A percentile compares a stretch with the other conserved stretches of the same genome.
phyloP scores from a whole-genome alignment of 2,329 filamentous ascomycete species.

The Claviceps sp. region DNA sequence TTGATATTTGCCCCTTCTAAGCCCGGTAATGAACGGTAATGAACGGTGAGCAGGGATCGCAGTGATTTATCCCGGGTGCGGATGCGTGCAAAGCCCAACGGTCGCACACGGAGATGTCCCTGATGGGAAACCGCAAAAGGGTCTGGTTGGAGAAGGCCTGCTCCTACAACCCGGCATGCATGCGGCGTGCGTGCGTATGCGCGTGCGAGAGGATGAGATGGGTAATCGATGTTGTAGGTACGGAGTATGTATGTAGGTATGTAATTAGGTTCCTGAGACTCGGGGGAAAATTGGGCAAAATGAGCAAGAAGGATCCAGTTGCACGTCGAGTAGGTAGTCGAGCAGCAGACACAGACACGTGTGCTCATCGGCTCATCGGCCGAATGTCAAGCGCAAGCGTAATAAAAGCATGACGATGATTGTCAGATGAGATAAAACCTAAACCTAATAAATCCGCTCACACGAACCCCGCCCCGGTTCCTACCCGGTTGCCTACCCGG shows the following conservation, averaged over 20 bases:
- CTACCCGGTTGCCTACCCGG: too few relatives aligned
- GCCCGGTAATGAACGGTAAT: not conserved
- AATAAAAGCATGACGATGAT: too few relatives aligned
- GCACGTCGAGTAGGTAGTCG: not conserved
- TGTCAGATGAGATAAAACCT: too few relatives aligned
- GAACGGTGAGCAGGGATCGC: not conserved
- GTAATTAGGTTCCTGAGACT: not conserved
- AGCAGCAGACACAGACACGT: not conserved
- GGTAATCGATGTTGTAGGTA: too few relatives aligned
- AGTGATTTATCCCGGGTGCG: not conserved
- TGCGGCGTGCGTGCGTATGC: not conserved
- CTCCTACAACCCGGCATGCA: not conserved
- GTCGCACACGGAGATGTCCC: not conserved
- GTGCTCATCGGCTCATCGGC: not conserved
- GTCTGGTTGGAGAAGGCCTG: not conserved
- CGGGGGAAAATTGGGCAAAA: constrained; percentile 3
- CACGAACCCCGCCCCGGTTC: too few relatives aligned
- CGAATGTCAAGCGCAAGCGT: not conserved
- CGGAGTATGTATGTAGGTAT: not conserved
- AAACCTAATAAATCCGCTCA: too few relatives aligned
- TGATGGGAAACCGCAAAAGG: not conserved
- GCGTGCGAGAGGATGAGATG: too few relatives aligned
- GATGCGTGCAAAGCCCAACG: not conserved
- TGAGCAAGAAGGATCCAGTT: not conserved
- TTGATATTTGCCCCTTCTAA: not conserved